phyloP scores from a whole-genome alignment of 805 yeast genomes.

The Spathaspora gorwiae region DNA sequence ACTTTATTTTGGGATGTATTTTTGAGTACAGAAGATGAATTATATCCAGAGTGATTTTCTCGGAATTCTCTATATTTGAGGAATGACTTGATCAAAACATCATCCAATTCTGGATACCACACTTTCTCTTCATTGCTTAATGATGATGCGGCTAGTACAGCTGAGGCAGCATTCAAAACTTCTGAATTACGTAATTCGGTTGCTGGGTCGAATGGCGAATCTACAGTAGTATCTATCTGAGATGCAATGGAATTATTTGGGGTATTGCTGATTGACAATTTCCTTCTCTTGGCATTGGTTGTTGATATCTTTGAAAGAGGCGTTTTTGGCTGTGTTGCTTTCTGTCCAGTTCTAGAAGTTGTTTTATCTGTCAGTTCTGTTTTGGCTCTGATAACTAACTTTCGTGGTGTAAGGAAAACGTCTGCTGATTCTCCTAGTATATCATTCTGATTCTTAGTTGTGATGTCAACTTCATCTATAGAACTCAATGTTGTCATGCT shows the following conservation, averaged over 20 bases:
- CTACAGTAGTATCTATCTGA: constrained; percentile 26
- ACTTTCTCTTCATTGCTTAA: constrained; percentile 16
- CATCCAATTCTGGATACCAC: constrained; percentile 36
- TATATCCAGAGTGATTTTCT: constrained; percentile 17
- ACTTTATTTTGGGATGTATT: constrained; percentile 37
- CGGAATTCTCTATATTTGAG: constrained; percentile 30
- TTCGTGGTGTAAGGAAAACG: constrained; percentile 30
- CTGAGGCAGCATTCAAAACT: not conserved
- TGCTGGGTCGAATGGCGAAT: constrained; percentile 17
- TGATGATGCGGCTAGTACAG: not conserved
- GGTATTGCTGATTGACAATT: constrained; percentile 18
- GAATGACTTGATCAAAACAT: constrained; percentile 29
- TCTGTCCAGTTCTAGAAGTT: no score
- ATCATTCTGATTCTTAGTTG: constrained; percentile 1
- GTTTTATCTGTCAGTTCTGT: no score
- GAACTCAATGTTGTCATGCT: constrained; percentile 10
- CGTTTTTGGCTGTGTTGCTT: no score
- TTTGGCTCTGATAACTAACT: constrained; percentile 10
- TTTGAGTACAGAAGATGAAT: constrained; percentile 20
- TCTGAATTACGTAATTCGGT: constrained; percentile 6
- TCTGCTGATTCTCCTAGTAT: no score
- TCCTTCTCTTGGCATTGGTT: constrained; percentile 10
- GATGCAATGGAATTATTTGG: constrained; percentile 36
- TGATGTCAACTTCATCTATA: constrained; percentile 2
- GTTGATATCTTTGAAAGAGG: not conserved